phyloP scores from a whole-genome alignment of 1,139 yeast genomes.

The Eremothecium cymbalariae region DNA sequence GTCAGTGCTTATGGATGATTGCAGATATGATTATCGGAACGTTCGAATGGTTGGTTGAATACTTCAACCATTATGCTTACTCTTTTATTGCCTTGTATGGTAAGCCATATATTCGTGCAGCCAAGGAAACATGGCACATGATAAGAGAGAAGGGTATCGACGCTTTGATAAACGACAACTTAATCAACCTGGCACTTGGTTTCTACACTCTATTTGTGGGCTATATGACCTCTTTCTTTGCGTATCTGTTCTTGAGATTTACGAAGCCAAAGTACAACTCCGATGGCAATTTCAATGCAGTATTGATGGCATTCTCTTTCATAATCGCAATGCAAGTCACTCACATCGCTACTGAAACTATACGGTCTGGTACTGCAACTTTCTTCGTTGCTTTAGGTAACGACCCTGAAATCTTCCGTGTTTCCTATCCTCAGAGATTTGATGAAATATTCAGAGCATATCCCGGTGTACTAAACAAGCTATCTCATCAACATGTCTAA shows the following conservation, averaged over 20 bases:
- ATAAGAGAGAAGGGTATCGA: constrained; percentile 76
- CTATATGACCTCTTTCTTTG: constrained; percentile 57
- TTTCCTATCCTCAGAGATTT: constrained; percentile 68
- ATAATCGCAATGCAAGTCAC: constrained; percentile 71
- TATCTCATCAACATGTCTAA: constrained; percentile 32
- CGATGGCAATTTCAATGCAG: constrained; percentile 62
- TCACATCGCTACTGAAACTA: constrained; percentile 62
- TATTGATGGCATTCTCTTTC: constrained; percentile 71
- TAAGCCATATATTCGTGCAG: constrained; percentile 62
- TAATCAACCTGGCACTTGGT: constrained; percentile 67
- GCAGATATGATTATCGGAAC: constrained; percentile 56
- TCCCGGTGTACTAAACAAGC: constrained; percentile 63
- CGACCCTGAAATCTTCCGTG: constrained; percentile 78
- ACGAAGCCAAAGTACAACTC: constrained; percentile 67
- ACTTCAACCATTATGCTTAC: constrained; percentile 87
- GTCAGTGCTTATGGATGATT: constrained; percentile 46
- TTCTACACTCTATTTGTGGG: constrained; percentile 67
- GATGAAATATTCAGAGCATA: constrained; percentile 64
- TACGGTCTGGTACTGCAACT: constrained; percentile 76
- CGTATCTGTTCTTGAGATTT: constrained; percentile 61
- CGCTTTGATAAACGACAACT: constrained; percentile 76
- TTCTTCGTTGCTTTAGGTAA: constrained; percentile 81
- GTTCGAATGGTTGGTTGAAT: constrained; percentile 71
- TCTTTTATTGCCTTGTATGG: constrained; percentile 86
- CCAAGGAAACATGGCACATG: constrained; percentile 76